These are phyloP conservation scores for Sordaria brevicollis DNA, from an alignment of 495 filamentous ascomycete species.

Conservation along the genomic window DNA sequence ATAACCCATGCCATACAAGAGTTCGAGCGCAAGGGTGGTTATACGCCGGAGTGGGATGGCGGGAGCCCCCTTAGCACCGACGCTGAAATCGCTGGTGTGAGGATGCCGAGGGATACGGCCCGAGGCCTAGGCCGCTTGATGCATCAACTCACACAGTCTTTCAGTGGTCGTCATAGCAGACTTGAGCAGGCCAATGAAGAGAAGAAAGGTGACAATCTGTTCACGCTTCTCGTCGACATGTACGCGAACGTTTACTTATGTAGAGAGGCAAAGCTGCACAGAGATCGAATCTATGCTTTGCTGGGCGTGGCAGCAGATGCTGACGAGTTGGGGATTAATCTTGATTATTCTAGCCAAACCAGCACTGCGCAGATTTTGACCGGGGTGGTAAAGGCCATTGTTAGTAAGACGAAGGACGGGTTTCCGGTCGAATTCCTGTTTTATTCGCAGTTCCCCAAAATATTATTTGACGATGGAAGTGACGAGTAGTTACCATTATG, in stretches of 20 bases:
- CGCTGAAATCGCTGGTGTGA: neutral
- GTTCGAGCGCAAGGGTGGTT: neutral
- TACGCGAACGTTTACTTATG: neutral
- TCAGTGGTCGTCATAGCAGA: accelerated
- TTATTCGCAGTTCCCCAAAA: slow-evolving; percentile 6
- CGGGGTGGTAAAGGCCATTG: neutral
- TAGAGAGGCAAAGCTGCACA: neutral
- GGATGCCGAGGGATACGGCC: neutral
- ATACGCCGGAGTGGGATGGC: neutral
- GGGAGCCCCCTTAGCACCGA: neutral
- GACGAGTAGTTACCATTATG: slow-evolving; percentile 1
- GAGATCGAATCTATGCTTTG: slow-evolving; percentile 8
- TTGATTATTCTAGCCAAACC: neutral
- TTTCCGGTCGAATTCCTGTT: neutral
- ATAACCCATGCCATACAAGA: too few species aligned
- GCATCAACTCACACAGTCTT: neutral
- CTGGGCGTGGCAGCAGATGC: slow-evolving; percentile 6
- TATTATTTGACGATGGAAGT: neutral
- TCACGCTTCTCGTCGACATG: neutral
- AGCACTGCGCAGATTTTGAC: neutral
- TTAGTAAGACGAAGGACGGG: neutral
- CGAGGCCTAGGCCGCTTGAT: neutral
- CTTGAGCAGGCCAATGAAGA: neutral
- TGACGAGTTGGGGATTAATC: neutral
- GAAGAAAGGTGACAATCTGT: neutral